These are phyloP conservation scores for Lupinus albus DNA, from an alignment of 306 rosid species.

Conservation along the genomic window DNA sequence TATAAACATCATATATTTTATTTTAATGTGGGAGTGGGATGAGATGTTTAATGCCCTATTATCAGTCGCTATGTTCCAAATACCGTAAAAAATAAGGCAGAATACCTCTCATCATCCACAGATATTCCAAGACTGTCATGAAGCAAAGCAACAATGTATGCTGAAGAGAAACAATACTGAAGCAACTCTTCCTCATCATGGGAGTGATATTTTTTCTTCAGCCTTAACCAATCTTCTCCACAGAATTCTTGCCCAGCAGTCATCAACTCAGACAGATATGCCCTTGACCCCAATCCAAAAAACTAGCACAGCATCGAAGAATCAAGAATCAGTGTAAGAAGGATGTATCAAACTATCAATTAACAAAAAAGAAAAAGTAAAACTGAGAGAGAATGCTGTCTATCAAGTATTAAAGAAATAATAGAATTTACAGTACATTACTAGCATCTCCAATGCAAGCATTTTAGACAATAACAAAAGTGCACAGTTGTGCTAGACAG, in stretches of 20 bases:
- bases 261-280: constrained; percentile 75
- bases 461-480: constrained; percentile 28
- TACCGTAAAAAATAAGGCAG: constrained; percentile 10
- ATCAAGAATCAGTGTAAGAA: constrained; percentile 17
- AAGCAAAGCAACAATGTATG: constrained; percentile 88
- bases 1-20: not conserved
- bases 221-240: constrained; percentile 75
- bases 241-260: constrained; percentile 84
- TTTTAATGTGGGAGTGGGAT: constrained; percentile 9
- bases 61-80: constrained; percentile 22
- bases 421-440: constrained; percentile 4
- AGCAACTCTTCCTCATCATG: constrained; percentile 73
- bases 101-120: constrained; percentile 82
- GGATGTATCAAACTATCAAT: constrained; percentile 2
- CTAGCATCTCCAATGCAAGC: constrained; percentile 24
- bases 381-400: constrained; percentile 29
- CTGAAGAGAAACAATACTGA: constrained; percentile 92
- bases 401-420: constrained; percentile 18
- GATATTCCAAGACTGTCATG: constrained; percentile 91
- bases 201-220: constrained; percentile 57
- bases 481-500: constrained; percentile 31
- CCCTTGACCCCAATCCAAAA: constrained; percentile 67
- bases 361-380: constrained; percentile 23
- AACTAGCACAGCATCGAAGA: constrained; percentile 53
- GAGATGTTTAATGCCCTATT: constrained; percentile 23